Evolutionary conservation across 495 filamentous ascomycete species (phyloP).

Genomic region (Monascus purpureus): DNA sequence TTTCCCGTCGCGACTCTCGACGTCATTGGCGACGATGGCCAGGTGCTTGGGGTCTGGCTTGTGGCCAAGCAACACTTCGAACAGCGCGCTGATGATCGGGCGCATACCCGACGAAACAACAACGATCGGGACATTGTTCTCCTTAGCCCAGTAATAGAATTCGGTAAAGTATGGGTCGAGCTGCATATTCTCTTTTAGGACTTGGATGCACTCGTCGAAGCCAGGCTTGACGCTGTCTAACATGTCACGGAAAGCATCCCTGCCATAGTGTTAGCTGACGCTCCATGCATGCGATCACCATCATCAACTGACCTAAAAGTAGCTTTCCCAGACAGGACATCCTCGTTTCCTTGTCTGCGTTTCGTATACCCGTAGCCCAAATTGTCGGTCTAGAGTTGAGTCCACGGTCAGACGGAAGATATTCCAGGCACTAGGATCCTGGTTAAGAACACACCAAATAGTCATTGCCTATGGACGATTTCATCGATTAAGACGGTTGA

Average conservation of each 20-base stretch:
- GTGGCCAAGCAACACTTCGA: conserved; percentile 62
- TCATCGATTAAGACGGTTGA: too few species aligned
- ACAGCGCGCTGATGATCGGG: conserved; percentile 74
- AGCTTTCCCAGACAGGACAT: conserved; percentile 50
- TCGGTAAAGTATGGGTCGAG: conserved; percentile 74
- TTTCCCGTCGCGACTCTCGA: conserved; percentile 51
- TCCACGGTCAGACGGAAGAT: too few species aligned
- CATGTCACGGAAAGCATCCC: conserved; percentile 78
- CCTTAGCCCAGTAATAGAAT: conserved; percentile 69
- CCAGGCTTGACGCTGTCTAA: conserved; percentile 66
- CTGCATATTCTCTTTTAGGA: conserved; percentile 66
- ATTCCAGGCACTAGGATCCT: too few species aligned
- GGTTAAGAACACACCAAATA: too few species aligned
- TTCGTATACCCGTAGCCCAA: conserved; percentile 61
- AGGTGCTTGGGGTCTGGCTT: conserved; percentile 51
- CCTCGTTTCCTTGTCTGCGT: conserved; percentile 55
- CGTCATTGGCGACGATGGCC: conserved; percentile 75
- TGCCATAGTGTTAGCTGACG: too few species aligned
- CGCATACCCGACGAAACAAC: conserved; percentile 84
- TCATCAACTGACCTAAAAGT: conserved; percentile 79
- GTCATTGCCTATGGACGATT: conserved; percentile 69
- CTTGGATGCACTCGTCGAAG: conserved; percentile 64
- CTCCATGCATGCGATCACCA: too few species aligned
- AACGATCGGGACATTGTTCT: conserved; percentile 80
- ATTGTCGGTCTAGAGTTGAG: conserved; percentile 61